A percentile compares a stretch with the other conserved stretches of the same genome.
phyloP scores from a whole-genome alignment of 2,329 filamentous ascomycete species.

The Xylaria sp. region DNA sequence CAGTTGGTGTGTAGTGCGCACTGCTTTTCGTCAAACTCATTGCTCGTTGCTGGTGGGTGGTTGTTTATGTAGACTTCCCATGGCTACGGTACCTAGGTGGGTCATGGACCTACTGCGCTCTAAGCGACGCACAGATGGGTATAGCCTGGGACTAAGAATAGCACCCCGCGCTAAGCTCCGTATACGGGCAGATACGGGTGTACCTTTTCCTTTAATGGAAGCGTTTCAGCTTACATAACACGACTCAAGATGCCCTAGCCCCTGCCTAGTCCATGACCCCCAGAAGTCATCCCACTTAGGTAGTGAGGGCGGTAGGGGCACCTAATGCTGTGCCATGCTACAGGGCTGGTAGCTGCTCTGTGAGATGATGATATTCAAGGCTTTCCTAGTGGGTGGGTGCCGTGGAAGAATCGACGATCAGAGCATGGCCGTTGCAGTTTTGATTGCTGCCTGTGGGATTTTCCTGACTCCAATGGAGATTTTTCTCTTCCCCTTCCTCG shows the following conservation, averaged over 20 bases:
- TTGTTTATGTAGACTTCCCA: no score
- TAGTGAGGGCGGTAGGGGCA: neutral
- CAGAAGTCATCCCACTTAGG: neutral
- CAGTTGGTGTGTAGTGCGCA: no score
- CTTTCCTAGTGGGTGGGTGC: neutral
- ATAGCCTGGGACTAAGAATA: neutral
- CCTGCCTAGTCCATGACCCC: neutral
- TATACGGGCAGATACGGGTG: conserved; percentile 2
- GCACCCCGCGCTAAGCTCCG: neutral
- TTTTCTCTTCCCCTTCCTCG: neutral
- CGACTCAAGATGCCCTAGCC: neutral
- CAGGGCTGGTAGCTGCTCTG: neutral
- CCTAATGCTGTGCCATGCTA: no score
- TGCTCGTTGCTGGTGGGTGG: no score
- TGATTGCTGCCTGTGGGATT: neutral
- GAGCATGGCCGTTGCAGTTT: no score
- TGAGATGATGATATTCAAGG: neutral
- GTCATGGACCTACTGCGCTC: no score
- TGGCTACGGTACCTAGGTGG: no score
- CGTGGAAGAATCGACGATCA: neutral
- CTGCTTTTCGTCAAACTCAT: no score
- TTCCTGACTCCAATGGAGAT: no score
- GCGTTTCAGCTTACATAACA: no score
- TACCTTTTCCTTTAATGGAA: conserved; percentile 1
- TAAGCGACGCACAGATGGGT: no score